Percentiles rank a stretch among this genome's conserved stretches.
Evolutionary conservation across 2,329 filamentous ascomycete genomes (phyloP).

Genomic region (Phoma sp.): DNA sequence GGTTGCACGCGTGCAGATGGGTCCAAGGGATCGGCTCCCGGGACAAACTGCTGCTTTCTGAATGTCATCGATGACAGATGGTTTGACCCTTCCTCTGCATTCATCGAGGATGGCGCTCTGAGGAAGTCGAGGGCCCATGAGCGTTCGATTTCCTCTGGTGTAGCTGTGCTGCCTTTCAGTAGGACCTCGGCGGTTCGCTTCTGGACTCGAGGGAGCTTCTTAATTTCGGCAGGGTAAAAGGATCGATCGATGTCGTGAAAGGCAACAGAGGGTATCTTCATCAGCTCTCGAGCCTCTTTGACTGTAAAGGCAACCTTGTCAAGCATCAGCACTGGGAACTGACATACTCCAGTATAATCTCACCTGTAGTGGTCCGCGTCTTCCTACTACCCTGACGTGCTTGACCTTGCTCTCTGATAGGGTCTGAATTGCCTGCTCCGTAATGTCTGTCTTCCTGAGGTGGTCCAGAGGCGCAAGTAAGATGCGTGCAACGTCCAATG

Average conservation of each 20-base stretch:
- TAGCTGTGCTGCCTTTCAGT: constrained; percentile 70
- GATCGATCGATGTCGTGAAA: constrained; percentile 72
- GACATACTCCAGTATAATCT: constrained; percentile 15
- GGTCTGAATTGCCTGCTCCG: constrained; percentile 78
- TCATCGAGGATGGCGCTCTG: constrained; percentile 75
- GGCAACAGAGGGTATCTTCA: constrained; percentile 73
- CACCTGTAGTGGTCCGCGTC: constrained; percentile 87
- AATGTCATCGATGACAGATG: constrained; percentile 72
- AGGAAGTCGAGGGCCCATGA: constrained; percentile 88
- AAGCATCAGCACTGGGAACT: constrained; percentile 8
- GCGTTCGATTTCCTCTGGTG: constrained; percentile 59
- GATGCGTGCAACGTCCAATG: constrained; percentile 89
- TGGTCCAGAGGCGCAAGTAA: constrained; percentile 76
- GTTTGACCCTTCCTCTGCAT: constrained; percentile 50
- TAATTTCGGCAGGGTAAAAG: constrained; percentile 71
- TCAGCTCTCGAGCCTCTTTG: constrained; percentile 88
- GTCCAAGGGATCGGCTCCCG: constrained; percentile 53
- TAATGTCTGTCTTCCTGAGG: constrained; percentile 84
- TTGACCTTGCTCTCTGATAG: constrained; percentile 76
- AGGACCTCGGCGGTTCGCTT: constrained; percentile 82
- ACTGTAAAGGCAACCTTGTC: constrained; percentile 89
- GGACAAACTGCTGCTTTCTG: constrained; percentile 54
- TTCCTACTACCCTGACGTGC: constrained; percentile 83
- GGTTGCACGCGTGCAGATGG: constrained; percentile 58
- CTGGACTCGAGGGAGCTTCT: constrained; percentile 74